Evolutionary conservation across 345 rosid species (phyloP).

Genomic region (Acer saccharum): DNA sequence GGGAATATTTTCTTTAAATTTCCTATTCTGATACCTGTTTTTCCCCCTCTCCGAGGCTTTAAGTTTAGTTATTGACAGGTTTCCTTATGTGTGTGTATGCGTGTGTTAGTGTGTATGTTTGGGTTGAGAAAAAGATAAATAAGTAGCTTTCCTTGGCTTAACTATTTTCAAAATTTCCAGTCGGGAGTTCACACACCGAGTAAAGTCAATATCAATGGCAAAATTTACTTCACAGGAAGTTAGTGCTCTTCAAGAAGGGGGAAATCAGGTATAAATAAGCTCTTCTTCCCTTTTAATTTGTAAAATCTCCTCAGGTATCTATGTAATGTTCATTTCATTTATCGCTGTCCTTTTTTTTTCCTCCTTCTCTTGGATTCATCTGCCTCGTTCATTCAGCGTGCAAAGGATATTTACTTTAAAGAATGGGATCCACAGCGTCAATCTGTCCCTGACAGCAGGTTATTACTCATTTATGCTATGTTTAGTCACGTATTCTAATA

Average conservation of each 20-base stretch:
- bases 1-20: background rate
- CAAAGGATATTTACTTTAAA: slow-evolving; percentile 80
- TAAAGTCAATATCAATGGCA: slow-evolving; percentile 94
- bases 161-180: slow-evolving; percentile 39
- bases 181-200: slow-evolving; percentile 96
- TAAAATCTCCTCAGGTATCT: background rate
- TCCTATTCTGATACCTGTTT: slow-evolving; percentile 2
- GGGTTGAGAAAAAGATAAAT: slow-evolving; percentile 1
- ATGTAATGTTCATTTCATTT: slow-evolving; percentile 16
- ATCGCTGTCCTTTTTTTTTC: slow-evolving; percentile 1
- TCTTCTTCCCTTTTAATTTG: slow-evolving; percentile 10
- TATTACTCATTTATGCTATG: slow-evolving; percentile 15
- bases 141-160: slow-evolving; percentile 14
- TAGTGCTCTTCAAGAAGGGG: slow-evolving; percentile 82
- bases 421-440: slow-evolving; percentile 86
- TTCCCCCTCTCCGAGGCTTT: slow-evolving; percentile 1
- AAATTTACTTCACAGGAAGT: slow-evolving; percentile 92
- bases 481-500: slow-evolving; percentile 6
- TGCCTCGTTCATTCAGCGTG: slow-evolving; percentile 51
- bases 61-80: background rate
- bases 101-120: background rate
- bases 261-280: slow-evolving; percentile 70
- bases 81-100: background rate
- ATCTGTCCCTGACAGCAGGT: slow-evolving; percentile 85
- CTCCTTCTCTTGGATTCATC: background rate